Evolutionary conservation across 2,329 filamentous ascomycete genomes (phyloP).

Genomic region (Colletotrichum gigasporum): DNA sequence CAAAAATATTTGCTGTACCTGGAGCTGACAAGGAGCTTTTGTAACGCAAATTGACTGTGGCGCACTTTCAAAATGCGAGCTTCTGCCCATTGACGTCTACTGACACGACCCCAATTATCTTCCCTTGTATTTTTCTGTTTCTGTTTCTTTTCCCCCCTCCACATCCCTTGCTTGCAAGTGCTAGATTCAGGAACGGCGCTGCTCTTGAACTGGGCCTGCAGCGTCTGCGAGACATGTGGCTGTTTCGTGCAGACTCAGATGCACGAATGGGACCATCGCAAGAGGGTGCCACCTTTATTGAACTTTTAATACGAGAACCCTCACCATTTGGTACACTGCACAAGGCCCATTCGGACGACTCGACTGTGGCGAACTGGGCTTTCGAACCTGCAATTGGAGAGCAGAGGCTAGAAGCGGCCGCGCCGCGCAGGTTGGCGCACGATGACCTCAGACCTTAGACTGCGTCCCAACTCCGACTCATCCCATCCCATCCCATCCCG

Average conservation of each 20-base stretch:
- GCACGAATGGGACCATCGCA: conserved; percentile 7
- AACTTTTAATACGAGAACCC: neutral
- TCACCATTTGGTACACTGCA: neutral
- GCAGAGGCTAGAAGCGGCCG: too few relatives aligned
- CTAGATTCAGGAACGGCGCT: conserved; percentile 17
- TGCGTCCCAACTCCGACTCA: neutral
- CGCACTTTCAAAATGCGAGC: neutral
- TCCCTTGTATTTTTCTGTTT: neutral
- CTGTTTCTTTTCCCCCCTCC: neutral
- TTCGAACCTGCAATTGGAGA: too few relatives aligned
- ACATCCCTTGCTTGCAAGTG: conserved; percentile 1
- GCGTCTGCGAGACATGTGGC: conserved; percentile 23
- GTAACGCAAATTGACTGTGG: too few relatives aligned
- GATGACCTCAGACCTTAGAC: neutral
- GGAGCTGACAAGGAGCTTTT: too few relatives aligned
- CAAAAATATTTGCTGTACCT: too few relatives aligned
- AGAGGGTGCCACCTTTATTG: neutral
- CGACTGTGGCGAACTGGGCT: too few relatives aligned
- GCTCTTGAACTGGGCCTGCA: neutral
- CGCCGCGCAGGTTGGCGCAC: too few relatives aligned
- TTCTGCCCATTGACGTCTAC: neutral
- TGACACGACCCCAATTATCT: neutral
- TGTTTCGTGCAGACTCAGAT: conserved; percentile 13
- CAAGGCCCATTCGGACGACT: too few relatives aligned
- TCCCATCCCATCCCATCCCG: neutral